Conservation (phyloP, 805 yeast genomes). For the Millerozyma acaciae region DNA sequence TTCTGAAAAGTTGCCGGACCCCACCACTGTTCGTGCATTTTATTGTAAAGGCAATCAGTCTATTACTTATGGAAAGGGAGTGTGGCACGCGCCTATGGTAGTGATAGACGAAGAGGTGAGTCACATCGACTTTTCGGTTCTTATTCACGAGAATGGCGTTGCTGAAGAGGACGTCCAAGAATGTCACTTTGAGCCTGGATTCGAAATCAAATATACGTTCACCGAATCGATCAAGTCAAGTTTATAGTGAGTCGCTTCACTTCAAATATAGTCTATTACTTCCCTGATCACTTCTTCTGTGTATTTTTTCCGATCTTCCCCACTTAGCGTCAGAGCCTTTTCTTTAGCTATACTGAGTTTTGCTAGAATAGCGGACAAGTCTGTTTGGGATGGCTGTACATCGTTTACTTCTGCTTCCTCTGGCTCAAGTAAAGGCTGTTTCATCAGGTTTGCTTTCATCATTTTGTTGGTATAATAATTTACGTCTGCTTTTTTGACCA, state of each 20-base stretch:
- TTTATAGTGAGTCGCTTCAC: no score
- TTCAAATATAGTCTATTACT: slow-evolving; percentile 33
- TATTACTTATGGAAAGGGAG: slow-evolving; percentile 78
- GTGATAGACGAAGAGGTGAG: slow-evolving; percentile 57
- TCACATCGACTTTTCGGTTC: slow-evolving; percentile 75
- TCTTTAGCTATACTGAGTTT: slow-evolving; percentile 35
- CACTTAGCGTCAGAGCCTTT: slow-evolving; percentile 19
- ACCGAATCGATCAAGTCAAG: not conserved
- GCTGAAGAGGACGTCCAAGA: slow-evolving; percentile 81
- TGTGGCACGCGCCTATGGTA: slow-evolving; percentile 98
- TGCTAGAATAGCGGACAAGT: slow-evolving; percentile 27
- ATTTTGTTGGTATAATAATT: slow-evolving; percentile 16
- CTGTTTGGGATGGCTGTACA: slow-evolving; percentile 11
- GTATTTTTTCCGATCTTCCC: slow-evolving; percentile 25
- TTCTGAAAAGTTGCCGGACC: slow-evolving; percentile 54
- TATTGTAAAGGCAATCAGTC: slow-evolving; percentile 79
- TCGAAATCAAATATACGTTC: slow-evolving; percentile 18
- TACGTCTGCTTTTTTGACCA: slow-evolving; percentile 3
- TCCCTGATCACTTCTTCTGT: slow-evolving; percentile 37
- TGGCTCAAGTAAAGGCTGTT: slow-evolving; percentile 18
- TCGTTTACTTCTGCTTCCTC: slow-evolving; percentile 7
- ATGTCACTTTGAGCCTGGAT: slow-evolving; percentile 62
- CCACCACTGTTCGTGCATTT: slow-evolving; percentile 60
- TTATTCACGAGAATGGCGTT: slow-evolving; percentile 80
- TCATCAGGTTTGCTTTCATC: slow-evolving; percentile 23